Evolutionary conservation across 805 yeast species (phyloP).

Genomic region (Candida krabiensis): DNA sequence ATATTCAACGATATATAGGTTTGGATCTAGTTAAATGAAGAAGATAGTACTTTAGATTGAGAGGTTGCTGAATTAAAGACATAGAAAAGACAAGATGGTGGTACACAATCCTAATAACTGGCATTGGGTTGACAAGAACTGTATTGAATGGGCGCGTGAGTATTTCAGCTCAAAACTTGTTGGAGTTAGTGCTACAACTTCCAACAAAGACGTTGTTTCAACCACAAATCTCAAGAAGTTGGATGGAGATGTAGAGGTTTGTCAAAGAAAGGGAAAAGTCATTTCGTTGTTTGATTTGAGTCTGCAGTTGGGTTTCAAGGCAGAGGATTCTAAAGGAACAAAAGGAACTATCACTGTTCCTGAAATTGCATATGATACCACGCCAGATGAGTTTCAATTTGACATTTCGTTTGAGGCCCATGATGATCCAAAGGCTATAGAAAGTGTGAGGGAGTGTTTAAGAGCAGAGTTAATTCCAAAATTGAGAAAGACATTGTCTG

Average conservation of each 20-base stretch:
- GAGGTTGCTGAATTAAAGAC: too few relatives aligned
- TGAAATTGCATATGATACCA: conserved; percentile 92
- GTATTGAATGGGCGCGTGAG: conserved; percentile 84
- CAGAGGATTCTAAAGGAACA: conserved; percentile 36
- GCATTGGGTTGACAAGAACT: conserved; percentile 99
- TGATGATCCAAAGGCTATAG: conserved; percentile 46
- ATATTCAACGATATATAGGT: too few relatives aligned
- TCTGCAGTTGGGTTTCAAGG: conserved; percentile 58
- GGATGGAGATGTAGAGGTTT: conserved; percentile 96
- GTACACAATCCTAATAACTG: conserved; percentile 97
- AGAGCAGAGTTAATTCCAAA: conserved; percentile 63
- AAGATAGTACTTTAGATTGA: too few relatives aligned
- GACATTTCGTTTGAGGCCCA: conserved; percentile 62
- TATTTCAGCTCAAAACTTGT: conserved; percentile 67
- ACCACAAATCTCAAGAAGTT: conserved; percentile 54
- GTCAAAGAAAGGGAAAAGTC: conserved; percentile 95
- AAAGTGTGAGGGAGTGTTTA: conserved; percentile 47
- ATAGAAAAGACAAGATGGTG: conserved; percentile 61
- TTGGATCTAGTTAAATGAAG: too few relatives aligned
- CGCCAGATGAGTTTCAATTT: conserved; percentile 81
- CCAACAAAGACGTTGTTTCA: conserved; percentile 32
- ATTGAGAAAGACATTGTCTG: conserved; percentile 56
- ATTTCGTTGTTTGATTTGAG: conserved; percentile 86
- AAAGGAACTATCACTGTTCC: conserved; percentile 81
- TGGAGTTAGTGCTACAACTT: conserved; percentile 42